Base-by-base conservation (phyloP, 202 grass and related monocot genomes). In the Zoysia matrella region DNA sequence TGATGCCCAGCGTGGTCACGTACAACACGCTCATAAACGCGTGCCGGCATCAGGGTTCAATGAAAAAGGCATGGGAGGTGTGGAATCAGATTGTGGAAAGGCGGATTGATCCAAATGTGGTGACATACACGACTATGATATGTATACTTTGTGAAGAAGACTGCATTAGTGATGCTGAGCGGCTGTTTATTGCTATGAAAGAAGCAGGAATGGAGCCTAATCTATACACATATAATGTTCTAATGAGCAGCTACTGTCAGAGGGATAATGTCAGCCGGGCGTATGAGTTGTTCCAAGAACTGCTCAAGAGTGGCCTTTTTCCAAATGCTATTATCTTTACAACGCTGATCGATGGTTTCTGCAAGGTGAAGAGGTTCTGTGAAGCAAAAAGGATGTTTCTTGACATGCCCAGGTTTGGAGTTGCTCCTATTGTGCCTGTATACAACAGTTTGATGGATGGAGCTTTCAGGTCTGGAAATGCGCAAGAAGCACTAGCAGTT, bases 71-170 rank as follows among this genome's bases (percentile, higher is more conserved):
- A 47, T 67, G 65, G 63, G 75, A 87, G 64, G 13, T 90, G 49
- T 90, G 79, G 84, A 42, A 72, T 52, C 80, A 90, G 84, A 90
- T 90, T 84, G 42, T 47, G 18, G 53, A 39, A 3, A 75, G 76
- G 65, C 55, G 0, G 64, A 80, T 86, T 66, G 75, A 71, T 40
- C 79, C 84, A 1, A 90, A 83, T 18, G 83, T 90, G 48, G 70
- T 90, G 57, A 90, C 88, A 1, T 90, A 83, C 58, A 87, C 84
- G 5, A 87, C 88, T 0, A 90, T 90, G 75, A 90, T 87, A 52
- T 87, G 80, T 42, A 58, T 14, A 7, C 71, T 87, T 40, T 90
- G 88, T 52, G 88, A 90, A 60, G 80, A 90, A 65, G 84, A 60
- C 3, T 69, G 65, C 56, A 80, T 87, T 7, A 44, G 3, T n/a